Evolutionary conservation across 106 monocot genomes (phyloP).

Genomic region (Iris macrosiphon): DNA sequence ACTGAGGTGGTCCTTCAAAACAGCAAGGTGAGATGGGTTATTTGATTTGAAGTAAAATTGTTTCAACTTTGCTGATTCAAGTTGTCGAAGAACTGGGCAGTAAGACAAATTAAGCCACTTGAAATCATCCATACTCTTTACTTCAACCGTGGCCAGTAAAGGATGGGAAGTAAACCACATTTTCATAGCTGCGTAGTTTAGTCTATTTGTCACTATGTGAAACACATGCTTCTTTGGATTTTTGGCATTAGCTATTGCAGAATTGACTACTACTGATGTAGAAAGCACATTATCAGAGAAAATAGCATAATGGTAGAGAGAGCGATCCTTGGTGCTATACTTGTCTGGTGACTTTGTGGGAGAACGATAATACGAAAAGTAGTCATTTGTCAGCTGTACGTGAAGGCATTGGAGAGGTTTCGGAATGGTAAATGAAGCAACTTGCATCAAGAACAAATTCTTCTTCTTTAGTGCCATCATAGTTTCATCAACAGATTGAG

Average conservation of each 20-base stretch:
- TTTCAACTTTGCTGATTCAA: conserved; percentile 36
- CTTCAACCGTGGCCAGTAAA: conserved; percentile 20
- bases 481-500: conserved; percentile 27
- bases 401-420: conserved; percentile 46
- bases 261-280: conserved; percentile 56
- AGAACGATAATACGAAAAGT: conserved; percentile 21
- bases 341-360: conserved; percentile 7
- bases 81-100: conserved; percentile 35
- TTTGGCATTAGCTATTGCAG: conserved; percentile 36
- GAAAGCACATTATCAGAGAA: conserved; percentile 65
- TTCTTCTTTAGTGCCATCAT: conserved; percentile 22
- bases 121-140: conserved; percentile 43
- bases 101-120: conserved; percentile 56
- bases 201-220: conserved; percentile 46
- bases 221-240: conserved; percentile 47
- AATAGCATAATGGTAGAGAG: conserved; percentile 55
- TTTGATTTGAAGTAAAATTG: conserved; percentile 43
- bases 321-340: conserved; percentile 32
- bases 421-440: conserved; percentile 43
- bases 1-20: conserved; percentile 28
- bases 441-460: conserved; percentile 33
- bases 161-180: conserved; percentile 51
- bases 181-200: conserved; percentile 49
- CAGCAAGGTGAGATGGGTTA: conserved; percentile 31
- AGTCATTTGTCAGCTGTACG: conserved; percentile 41